phyloP scores from a whole-genome alignment of 495 filamentous ascomycete species.

The Parachaetomium inaequale region DNA sequence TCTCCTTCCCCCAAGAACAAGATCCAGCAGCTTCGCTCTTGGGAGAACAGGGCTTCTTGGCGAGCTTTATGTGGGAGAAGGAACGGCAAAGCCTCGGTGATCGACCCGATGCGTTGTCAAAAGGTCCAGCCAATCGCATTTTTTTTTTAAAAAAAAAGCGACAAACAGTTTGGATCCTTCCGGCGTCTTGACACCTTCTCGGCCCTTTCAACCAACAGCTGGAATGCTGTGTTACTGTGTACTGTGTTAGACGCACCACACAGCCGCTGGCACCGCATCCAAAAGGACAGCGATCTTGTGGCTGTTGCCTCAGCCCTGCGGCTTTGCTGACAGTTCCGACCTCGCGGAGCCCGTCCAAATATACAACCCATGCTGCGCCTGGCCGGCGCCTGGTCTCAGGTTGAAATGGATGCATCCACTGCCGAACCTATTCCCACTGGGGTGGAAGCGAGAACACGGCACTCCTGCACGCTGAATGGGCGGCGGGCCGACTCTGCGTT shows the following conservation, averaged over 20 bases:
- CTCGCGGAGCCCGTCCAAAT: not conserved
- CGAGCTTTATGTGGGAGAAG: not conserved
- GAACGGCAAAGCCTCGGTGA: not conserved
- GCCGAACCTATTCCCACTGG: not conserved
- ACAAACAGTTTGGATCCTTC: not conserved
- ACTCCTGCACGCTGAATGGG: not conserved
- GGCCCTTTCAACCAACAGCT: conserved; percentile 10
- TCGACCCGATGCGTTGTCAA: not conserved
- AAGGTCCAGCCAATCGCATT: not conserved
- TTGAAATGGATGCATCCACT: not conserved
- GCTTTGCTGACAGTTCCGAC: not conserved
- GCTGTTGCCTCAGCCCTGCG: conserved; percentile 7
- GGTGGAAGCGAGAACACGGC: not conserved
- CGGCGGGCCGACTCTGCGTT: not conserved
- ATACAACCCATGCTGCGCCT: not conserved
- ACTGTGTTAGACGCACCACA: not conserved
- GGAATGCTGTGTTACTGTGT: not conserved
- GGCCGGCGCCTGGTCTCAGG: not conserved
- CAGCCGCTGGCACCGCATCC: not conserved
- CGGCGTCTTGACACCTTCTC: conserved; percentile 1
- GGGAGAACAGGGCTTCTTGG: not conserved
- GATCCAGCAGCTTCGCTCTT: not conserved
- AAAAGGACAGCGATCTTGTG: not conserved
- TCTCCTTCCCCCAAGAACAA: not conserved
- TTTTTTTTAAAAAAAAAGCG: too few relatives aligned